These are phyloP conservation scores for Fusarium subtropicale DNA, from an alignment of 2,329 filamentous ascomycete genomes.

Conservation along the genomic window DNA sequence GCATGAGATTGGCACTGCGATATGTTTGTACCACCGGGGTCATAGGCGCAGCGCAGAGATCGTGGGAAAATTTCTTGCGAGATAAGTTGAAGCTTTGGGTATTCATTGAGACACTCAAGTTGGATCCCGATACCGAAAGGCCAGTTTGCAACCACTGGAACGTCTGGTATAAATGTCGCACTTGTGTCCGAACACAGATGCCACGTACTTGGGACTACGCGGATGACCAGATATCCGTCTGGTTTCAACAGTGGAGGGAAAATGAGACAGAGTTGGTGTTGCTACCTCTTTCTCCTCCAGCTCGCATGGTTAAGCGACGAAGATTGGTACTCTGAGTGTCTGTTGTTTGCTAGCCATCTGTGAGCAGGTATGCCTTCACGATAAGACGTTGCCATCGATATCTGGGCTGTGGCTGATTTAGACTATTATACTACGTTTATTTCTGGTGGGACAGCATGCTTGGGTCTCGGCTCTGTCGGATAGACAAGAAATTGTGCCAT, in stretches of 20 bases:
- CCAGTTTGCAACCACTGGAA: no score
- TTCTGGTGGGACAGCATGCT: no score
- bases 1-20: not conserved
- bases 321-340: not conserved
- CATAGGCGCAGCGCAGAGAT: not conserved
- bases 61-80: not conserved
- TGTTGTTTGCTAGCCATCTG: not conserved
- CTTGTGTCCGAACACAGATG: no score
- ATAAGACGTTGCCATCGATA: not conserved
- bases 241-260: not conserved
- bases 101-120: not conserved
- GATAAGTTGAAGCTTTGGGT: not conserved
- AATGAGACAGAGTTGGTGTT: not conserved
- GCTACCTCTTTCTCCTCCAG: not conserved
- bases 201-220: not conserved
- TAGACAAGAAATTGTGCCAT: no score
- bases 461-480: no score
- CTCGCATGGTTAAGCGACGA: not conserved
- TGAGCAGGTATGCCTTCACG: not conserved
- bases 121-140: no score
- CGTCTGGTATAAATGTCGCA: no score
- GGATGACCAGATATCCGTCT: not conserved
- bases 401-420: no score
- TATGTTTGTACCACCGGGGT: not conserved
- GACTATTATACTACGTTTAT: no score